Conservation (phyloP, 768 basidiomycete genomes). For the Hydnum rufescens region DNA sequence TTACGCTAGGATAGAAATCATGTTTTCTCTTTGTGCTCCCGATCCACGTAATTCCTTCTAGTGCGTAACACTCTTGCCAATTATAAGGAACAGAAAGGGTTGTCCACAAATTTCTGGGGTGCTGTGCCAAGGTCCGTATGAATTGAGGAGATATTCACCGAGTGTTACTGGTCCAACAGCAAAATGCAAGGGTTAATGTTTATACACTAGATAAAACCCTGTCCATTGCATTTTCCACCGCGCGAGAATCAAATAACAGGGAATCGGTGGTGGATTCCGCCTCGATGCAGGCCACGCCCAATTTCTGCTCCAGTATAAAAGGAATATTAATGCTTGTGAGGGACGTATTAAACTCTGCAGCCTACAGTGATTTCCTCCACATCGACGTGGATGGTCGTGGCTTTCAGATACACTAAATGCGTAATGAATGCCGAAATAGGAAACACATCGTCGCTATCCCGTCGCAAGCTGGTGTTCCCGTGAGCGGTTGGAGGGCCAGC, state of each 20-base stretch:
- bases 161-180: too few relatives aligned
- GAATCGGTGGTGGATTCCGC: neutral
- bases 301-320: neutral
- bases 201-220: too few relatives aligned
- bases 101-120: too few relatives aligned
- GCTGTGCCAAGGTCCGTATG: too few relatives aligned
- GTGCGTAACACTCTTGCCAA: too few relatives aligned
- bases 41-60: too few relatives aligned
- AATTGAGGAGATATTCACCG: too few relatives aligned
- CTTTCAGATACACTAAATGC: slow-evolving; percentile 61
- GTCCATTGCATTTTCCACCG: neutral
- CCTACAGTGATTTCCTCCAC: slow-evolving; percentile 39
- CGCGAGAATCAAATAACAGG: neutral
- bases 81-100: too few relatives aligned
- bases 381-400: slow-evolving; percentile 43
- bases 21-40: too few relatives aligned
- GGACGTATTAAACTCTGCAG: slow-evolving; percentile 2
- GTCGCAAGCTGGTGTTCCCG: slow-evolving; percentile 25
- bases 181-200: too few relatives aligned
- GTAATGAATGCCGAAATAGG: slow-evolving; percentile 69
- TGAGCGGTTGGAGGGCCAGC: neutral
- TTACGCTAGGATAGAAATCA: too few relatives aligned
- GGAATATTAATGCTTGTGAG: neutral
- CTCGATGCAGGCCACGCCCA: neutral
- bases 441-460: slow-evolving; percentile 21